Base-by-base conservation (phyloP, 2,329 filamentous ascomycete genomes). In the Talaromyces sp. region DNA sequence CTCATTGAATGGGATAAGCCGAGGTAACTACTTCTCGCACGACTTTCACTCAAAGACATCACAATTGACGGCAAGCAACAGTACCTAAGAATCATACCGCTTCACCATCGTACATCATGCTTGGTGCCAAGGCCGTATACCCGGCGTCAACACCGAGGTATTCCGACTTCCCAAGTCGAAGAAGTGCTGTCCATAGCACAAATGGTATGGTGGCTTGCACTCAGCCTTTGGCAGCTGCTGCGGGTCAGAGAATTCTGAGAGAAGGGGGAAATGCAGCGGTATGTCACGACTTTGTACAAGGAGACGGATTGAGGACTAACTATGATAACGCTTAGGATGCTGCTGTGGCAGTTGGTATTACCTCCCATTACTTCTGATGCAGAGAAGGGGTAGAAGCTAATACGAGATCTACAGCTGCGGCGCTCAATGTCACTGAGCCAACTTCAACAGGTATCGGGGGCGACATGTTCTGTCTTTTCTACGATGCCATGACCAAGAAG, bases 401-500 rank as follows among this genome's bases (percentile, higher is more conserved):
- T 6, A 8, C 2, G 45, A 53, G 10, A 31, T 19, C 25, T 56
- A 54, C 45, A 90, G 93, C 94, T 45, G 94, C 94, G 33, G 91
- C 86, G 5, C 80, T 99, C 58, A 97, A 97, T 75, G 84, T 97
- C 69, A 96, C 93, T 0, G 94, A 99, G 70, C 94, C 94, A 7
- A 86, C 86, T 60, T 94, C 89, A 5, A 97, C 94, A 0, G 94
- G 94, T 40, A 97, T 99, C 60, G 94, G 94, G 58, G 94, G 94
- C 62, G 94, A 99, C 75, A 91, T 96, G 86, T 99, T 97, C 77
- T 92, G 92, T 73, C 84, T 97, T 36, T 97, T 85, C 80, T 97
- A 93, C 78, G 84, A 95, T 70, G 90, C 91, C 41, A 83, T 87
- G 65, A 89, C 87, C 0, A 88, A 89, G 69, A 88, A 89, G 62